Evolutionary conservation across 2,329 filamentous ascomycete species (phyloP).

Genomic region (Coleophoma cylindrospora): DNA sequence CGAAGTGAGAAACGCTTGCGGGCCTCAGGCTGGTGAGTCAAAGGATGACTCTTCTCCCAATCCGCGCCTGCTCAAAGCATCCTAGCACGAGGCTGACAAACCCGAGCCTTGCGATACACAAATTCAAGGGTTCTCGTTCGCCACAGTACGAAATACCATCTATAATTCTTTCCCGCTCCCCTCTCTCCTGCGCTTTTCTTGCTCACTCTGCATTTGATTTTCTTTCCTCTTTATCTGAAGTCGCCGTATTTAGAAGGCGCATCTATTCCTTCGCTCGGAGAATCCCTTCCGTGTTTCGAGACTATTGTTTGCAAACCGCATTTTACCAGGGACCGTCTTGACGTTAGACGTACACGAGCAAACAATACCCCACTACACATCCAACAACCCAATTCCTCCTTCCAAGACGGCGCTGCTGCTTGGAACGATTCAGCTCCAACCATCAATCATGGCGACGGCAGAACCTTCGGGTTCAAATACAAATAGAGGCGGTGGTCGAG

Average conservation of each 20-base stretch:
- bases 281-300: too few relatives aligned
- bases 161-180: not conserved
- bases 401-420: not conserved
- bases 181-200: not conserved
- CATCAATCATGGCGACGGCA: not conserved
- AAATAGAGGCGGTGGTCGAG: not conserved
- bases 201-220: constrained; percentile 1
- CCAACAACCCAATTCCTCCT: not conserved
- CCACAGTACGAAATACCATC: not conserved
- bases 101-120: not conserved
- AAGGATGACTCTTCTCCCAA: not conserved
- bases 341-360: not conserved
- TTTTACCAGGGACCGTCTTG: not conserved
- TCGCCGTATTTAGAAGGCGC: constrained; percentile 25
- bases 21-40: not conserved
- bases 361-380: not conserved
- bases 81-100: not conserved
- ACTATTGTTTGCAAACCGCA: not conserved
- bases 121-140: not conserved
- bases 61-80: not conserved
- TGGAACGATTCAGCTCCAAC: not conserved
- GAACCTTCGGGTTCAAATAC: not conserved
- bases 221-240: constrained; percentile 19
- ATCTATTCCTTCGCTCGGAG: not conserved
- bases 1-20: not conserved